Base-by-base conservation (phyloP, 2,329 filamentous ascomycete genomes). In the Hypoxylon sp. region DNA sequence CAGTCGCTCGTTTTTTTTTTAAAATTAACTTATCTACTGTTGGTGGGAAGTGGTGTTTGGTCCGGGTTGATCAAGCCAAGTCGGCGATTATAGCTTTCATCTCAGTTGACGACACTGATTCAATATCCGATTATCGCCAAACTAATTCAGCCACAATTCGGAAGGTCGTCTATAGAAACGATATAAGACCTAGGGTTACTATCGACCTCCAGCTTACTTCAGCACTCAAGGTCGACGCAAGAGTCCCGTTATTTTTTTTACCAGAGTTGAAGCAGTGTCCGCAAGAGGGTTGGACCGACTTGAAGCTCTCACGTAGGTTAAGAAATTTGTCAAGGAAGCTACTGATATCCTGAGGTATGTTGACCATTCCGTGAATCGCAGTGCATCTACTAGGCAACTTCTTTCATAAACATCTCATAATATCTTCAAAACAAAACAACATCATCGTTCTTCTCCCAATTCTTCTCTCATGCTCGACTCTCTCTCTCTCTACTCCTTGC, bases 1-100 rank as follows among this genome's bases (percentile, higher is more conserved):
- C 27, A 63, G 53, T 58, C 57, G 46, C 48, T 63, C 59, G 54
- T 58, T 61, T n/a, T n/a, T n/a, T n/a, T n/a, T n/a, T n/a, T n/a
- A n/a, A n/a, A n/a, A 49, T 53, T 35, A 41, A 44, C 30, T 47
- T 34, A 38, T 37, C 41, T 40, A 20, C 50, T 32, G 29, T 16
- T 38, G 8, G 53, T 20, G 29, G 31, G 42, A 54, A 35, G 29
- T 23, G 41, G 29, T 23, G n/a, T 27, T 43, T 52, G 27, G 29
- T 51, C 21, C 13, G 12, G 31, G 19, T 31, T 40, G 23, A 20
- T 27, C 27, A 44, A 23, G 12, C 30, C 8, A 7, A 48, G 34
- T 30, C 26, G 36, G 17, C 30, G 20, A 51, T 16, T 40, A 21
- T 20, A 40, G 6, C 41, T 48, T n/a, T 36, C 19, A 40, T 27